Percentiles rank a stretch among this genome's conserved stretches.
These are phyloP conservation scores for Avena insularis DNA, from an alignment of 176 grass and related monocot genomes.

Conservation along the genomic window DNA sequence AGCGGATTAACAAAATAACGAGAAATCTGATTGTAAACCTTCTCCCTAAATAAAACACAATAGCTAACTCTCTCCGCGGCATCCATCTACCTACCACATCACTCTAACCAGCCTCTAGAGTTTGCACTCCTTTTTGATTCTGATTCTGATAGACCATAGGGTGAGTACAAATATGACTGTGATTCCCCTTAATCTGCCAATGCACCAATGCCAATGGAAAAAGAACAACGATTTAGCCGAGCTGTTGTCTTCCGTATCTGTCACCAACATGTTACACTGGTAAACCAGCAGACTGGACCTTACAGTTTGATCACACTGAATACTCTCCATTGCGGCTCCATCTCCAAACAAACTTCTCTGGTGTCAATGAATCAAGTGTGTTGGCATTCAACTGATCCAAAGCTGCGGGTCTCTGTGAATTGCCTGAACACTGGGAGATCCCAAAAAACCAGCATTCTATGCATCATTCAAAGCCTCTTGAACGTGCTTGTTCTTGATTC, in stretches of 20 bases:
- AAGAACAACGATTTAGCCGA: not conserved
- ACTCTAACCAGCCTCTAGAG: not conserved
- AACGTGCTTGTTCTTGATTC: not conserved
- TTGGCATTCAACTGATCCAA: not conserved
- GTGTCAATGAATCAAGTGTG: not conserved
- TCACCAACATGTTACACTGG: conserved; percentile 1
- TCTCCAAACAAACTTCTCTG: not conserved
- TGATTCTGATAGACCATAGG: not conserved
- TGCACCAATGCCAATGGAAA: not conserved
- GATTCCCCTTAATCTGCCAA: not conserved
- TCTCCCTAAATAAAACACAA: not conserved
- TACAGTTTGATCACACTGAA: not conserved
- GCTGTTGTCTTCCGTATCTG: not conserved
- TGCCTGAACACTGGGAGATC: not conserved
- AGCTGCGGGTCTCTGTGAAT: not conserved
- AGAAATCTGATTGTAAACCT: not conserved
- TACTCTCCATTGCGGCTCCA: not conserved
- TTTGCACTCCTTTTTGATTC: not conserved
- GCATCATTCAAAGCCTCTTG: not conserved
- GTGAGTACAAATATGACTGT: not conserved
- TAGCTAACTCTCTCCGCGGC: not conserved
- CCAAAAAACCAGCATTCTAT: not conserved
- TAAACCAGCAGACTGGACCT: not conserved
- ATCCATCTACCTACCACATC: not conserved
- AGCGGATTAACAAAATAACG: not conserved